These are phyloP conservation scores for Coemansia aciculifera DNA, from an alignment of 192 early-diverging fungal species.

Conservation along the genomic window DNA sequence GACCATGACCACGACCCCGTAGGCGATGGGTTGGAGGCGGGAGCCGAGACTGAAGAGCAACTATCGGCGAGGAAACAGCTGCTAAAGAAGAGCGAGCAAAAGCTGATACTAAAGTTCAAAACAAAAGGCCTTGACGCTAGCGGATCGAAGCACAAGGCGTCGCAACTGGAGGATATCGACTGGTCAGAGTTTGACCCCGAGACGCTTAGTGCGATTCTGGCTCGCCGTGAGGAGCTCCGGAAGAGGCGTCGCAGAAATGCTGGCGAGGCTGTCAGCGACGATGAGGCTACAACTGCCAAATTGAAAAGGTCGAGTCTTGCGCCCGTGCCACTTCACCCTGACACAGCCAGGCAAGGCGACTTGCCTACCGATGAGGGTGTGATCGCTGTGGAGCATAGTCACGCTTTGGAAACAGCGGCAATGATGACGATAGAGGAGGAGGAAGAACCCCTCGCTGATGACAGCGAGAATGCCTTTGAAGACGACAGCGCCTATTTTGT, in stretches of 20 bases:
- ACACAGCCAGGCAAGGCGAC: not conserved
- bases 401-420: conserved; percentile 12
- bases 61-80: not conserved
- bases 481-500: not conserved
- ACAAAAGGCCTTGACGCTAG: conserved; percentile 6
- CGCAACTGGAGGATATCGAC: conserved; percentile 43
- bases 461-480: not conserved
- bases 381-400: not conserved
- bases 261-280: not conserved
- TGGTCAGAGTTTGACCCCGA: conserved; percentile 54
- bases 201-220: conserved; percentile 45
- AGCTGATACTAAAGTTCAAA: conserved; percentile 40
- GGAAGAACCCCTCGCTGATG: conserved; percentile 37
- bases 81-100: not conserved
- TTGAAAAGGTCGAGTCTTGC: conserved; percentile 51
- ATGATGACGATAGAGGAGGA: conserved; percentile 61
- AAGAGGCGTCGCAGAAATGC: conserved; percentile 13
- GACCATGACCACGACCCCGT: conserved; percentile 21
- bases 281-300: conserved; percentile 22
- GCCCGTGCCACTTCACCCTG: conserved; percentile 35
- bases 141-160: not conserved
- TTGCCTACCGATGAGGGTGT: not conserved
- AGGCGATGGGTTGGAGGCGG: conserved; percentile 9
- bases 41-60: not conserved
- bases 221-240: conserved; percentile 39